Evolutionary conservation across 2,329 filamentous ascomycete species (phyloP), one percentile per base, ranked within the genome.

Genomic region (Botryotinia narcissicola): DNA sequence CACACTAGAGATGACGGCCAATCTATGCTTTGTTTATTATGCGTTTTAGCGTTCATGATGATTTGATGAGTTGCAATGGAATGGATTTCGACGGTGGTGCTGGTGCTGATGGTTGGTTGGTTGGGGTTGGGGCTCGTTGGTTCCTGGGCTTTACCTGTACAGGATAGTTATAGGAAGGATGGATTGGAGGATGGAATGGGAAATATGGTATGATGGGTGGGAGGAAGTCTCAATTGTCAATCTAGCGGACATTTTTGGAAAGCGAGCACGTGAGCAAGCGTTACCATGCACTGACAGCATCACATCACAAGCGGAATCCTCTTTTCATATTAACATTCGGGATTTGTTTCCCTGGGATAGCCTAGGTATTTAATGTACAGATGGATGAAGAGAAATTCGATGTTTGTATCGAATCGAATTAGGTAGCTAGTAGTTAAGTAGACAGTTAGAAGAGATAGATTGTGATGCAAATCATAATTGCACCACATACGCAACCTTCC

Each of bases 11-110:
- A 44, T 40, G 37, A 32, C 29, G 66, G 46, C 9, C 37, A 48
- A 54, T 32, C 66, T 20, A 57, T 69, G 37, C 64, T 68, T 40
- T 69, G 32, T 60, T 67, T 46, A 57, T 51, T 40, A 37, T 63
- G 68, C 59, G 25, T 46, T 71, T 63, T 71, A 71, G 68, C 68
- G 40, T 70, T 44, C 22, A 67, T 66, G 61, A 57, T 67, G 61
- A 66, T 44, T 63, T 35, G 32, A 46, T 37, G 59, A 37, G 35
- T 48, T 61, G 40, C 48, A 20, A 64, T 62, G 51, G 57, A n/a
- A 63, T 42, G 40, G 29, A 25, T 46, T 67, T 32, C n/a, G 48
- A 70, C 54, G 71, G 44, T 61, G 37, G 37, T 68, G 10, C 40
- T 40, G 51, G 46, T 63, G 51, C 51, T 54, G 37, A 70, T 70